Evolutionary conservation across 2,329 filamentous ascomycete genomes (phyloP), one percentile per base, ranked within the genome.

Genomic region (Colletotrichum scovillei): DNA sequence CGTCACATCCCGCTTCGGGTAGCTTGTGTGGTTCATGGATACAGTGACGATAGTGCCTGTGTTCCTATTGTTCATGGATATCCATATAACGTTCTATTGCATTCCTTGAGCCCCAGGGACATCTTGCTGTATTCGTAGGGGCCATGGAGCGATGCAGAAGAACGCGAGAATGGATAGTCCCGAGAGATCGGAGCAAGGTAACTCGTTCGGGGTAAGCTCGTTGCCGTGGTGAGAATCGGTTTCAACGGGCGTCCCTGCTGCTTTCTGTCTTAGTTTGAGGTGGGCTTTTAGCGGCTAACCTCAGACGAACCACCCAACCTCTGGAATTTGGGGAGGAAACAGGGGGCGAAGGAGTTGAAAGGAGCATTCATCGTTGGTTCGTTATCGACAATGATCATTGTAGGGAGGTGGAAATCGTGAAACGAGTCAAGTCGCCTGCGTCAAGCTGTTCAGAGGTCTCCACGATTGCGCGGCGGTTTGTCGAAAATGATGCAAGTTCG

Each of bases 181-280:
- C 70, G 66, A 64, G 35, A 64, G 59, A 69, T 73, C 60, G 70
- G 67, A 62, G 66, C 60, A 70, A 73, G 59, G 70, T 73, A 70
- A 70, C 70, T 59, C 60, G 14, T 69, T 70, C 42, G 16, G 46
- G 70, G 12, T 42, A 64, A 65, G 30, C 14, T 55, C 49, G 63
- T 57, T 64, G 60, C 66, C 32, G 30, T 58, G 70, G 58, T 28
- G 60, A 73, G 42, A 46, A 22, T 56, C 30, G 26, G 59, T 64
- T 67, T 63, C 49, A 63, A 72, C 69, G 63, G 69, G 49, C 69
- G 69, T 35, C 69, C 56, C 69, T 71, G 63, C 32, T 63, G 30
- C 32, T 56, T 71, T 55, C 53, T 52, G 53, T 9, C 55, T 62
- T 60, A 69, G 55, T 14, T 42, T 19, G 32, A 35, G 32, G 32